These are phyloP conservation scores for Ceratocystis albifundus DNA, from an alignment of 2,329 filamentous ascomycete genomes.

Conservation along the genomic window DNA sequence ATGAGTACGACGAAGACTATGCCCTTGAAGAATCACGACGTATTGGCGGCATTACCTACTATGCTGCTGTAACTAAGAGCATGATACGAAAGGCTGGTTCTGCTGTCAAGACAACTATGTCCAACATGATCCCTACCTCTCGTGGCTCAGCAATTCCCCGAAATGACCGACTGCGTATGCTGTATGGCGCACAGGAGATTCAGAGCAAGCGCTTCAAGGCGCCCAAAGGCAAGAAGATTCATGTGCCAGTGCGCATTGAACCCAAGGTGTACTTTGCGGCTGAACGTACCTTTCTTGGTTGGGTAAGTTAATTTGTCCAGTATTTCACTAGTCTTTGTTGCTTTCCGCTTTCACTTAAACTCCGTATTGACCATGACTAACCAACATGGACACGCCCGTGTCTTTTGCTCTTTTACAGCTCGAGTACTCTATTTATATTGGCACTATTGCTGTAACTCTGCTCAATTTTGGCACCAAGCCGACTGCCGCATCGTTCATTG, in stretches of 20 bases:
- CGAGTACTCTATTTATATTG: conserved; percentile 91
- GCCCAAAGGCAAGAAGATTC: conserved; percentile 78
- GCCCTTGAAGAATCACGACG: conserved; percentile 66
- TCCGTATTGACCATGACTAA: conserved; percentile 19
- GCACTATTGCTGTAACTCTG: conserved; percentile 70
- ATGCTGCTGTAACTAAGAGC: conserved; percentile 37
- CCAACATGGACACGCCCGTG: neutral
- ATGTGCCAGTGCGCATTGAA: conserved; percentile 89
- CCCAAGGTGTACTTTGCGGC: conserved; percentile 97
- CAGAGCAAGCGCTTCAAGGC: conserved; percentile 54
- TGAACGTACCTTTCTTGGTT: conserved; percentile 89
- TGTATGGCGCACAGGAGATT: conserved; percentile 46
- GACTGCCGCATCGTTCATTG: conserved; percentile 49
- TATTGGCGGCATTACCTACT: conserved; percentile 66
- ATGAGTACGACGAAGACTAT: conserved; percentile 65
- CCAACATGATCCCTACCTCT: conserved; percentile 43
- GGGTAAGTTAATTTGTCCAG: conserved; percentile 47
- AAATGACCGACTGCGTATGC: conserved; percentile 41
- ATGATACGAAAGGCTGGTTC: conserved; percentile 18
- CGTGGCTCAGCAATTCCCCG: conserved; percentile 45
- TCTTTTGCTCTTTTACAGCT: conserved; percentile 41
- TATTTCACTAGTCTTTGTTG: neutral
- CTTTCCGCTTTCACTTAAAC: neutral
- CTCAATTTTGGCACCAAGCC: conserved; percentile 64
- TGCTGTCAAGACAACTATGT: conserved; percentile 9